Conservation (phyloP, 2,329 filamentous ascomycete species). For the Penicillium sp. region DNA sequence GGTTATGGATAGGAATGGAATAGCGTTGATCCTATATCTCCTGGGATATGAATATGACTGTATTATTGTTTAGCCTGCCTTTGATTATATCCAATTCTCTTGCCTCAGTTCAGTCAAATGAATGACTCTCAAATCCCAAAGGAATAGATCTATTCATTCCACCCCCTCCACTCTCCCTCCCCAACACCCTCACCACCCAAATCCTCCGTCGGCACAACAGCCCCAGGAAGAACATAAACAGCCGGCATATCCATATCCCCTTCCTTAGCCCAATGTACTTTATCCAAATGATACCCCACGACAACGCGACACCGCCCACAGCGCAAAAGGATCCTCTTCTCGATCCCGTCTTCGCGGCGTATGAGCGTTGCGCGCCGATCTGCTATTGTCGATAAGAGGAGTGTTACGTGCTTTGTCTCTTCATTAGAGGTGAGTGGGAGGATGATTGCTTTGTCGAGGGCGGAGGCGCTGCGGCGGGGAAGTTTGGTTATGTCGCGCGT, state of each 20-base stretch:
- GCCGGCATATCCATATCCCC: constrained; percentile 39
- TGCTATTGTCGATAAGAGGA: constrained; percentile 47
- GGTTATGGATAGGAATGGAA: neutral
- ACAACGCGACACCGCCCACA: constrained; percentile 59
- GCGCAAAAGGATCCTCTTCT: constrained; percentile 56
- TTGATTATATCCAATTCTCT: too few species aligned
- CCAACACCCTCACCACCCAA: constrained; percentile 44
- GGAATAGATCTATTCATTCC: constrained; percentile 10
- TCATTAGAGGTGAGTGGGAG: constrained; percentile 44
- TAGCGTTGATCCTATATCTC: too few species aligned
- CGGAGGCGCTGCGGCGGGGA: constrained; percentile 48
- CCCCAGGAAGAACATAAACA: constrained; percentile 58
- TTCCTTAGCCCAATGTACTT: constrained; percentile 40
- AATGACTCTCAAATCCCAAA: too few species aligned
- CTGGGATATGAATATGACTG: neutral
- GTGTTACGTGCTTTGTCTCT: constrained; percentile 41
- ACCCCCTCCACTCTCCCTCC: constrained; percentile 35
- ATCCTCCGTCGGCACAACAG: constrained; percentile 53
- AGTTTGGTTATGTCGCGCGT: constrained; percentile 50
- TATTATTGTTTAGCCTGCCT: neutral
- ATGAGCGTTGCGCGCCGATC: constrained; percentile 51
- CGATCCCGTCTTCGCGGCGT: constrained; percentile 58
- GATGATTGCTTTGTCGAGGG: constrained; percentile 53
- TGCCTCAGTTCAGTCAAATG: too few species aligned
- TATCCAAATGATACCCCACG: constrained; percentile 59